Base-by-base conservation (phyloP, 495 filamentous ascomycete genomes). In the Rhizodiscina lignyota region DNA sequence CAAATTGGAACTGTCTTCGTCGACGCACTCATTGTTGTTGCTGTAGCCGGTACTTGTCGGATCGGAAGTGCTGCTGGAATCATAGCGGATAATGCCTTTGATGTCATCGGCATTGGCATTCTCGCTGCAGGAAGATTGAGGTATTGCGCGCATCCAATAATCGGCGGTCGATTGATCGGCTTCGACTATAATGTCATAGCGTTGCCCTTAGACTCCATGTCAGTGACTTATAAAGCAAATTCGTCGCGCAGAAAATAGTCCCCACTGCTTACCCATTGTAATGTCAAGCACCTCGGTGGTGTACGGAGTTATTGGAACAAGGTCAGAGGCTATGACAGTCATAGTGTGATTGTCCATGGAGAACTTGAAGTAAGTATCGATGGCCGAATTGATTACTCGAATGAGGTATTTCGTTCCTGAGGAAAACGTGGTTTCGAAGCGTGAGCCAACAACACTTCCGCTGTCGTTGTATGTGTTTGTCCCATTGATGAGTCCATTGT, bases 171-270 rank as follows among this genome's bases (percentile, higher is more conserved):
- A 15, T 39, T 70, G 51, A 37, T 66, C 61, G 12, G 76, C 77
- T 30, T 68, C 66, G 30, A 83, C 66, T 38, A 79, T 69, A 8
- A 83, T 60, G 42, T 82, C 69, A 52, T 77, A 77, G 21, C 79
- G 66, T 55, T 83, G 75, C 11, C 70, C 63, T 62, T 34, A n/a
- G n/a, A n/a, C n/a, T n/a, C 8, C 11, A 21, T n/a, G n/a, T n/a
- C n/a, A n/a, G n/a, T n/a, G n/a, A n/a, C n/a, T n/a, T n/a, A n/a
- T n/a, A n/a, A n/a, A 15, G 18, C n/a, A 8, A 28, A 28, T 28
- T 2, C 4, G 2, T 10, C 1, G 20, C 12, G 20, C 1, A 40
- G 24, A 8, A 8, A 28, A 28, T 8, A 28, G 8, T 8, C 24
- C n/a, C 8, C 17, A 36, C 15, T 29, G 21, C 49, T 4, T 32